These are phyloP conservation scores for Carpediemonas membranifera DNA, from an alignment of 78 protist species.

Conservation along the genomic window DNA sequence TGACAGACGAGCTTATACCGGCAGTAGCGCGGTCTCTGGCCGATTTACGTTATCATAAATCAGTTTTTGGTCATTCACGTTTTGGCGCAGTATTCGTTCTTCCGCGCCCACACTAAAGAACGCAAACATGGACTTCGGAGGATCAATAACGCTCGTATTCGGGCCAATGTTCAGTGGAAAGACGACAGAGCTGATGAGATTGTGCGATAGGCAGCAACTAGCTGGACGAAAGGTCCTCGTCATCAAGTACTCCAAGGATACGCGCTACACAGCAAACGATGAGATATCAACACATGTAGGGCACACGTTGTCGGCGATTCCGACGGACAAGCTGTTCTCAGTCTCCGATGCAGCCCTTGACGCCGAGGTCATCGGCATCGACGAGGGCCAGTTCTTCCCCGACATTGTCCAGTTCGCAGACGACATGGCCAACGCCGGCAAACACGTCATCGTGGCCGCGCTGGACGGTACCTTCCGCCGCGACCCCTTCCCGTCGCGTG, in stretches of 20 bases:
- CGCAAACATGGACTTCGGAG: constrained; percentile 14
- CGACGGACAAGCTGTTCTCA: constrained; percentile 33
- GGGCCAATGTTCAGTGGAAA: constrained; percentile 83
- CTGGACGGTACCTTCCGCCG: constrained; percentile 71
- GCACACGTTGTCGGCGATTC: constrained; percentile 42
- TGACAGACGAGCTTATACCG: too few relatives aligned
- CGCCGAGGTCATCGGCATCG: constrained; percentile 67
- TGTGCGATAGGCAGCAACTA: constrained; percentile 40
- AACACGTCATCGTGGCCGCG: constrained; percentile 69
- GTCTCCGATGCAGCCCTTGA: constrained; percentile 12
- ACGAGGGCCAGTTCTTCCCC: constrained; percentile 83
- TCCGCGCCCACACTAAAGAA: too few relatives aligned
- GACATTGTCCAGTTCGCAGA: constrained; percentile 67
- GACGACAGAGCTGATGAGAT: constrained; percentile 68
- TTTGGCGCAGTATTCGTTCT: too few relatives aligned
- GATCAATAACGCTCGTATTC: constrained; percentile 56
- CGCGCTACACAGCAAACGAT: constrained; percentile 25
- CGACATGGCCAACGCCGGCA: constrained; percentile 59
- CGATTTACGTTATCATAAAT: too few relatives aligned
- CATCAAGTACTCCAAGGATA: constrained; percentile 17
- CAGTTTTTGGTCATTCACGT: too few relatives aligned
- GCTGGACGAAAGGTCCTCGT: constrained; percentile 30
- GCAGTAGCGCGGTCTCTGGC: too few relatives aligned
- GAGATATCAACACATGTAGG: constrained; percentile 57
- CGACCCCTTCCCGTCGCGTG: not conserved